Base-by-base conservation (phyloP, 768 basidiomycete genomes). In the Cantharellus cinnabarinus region DNA sequence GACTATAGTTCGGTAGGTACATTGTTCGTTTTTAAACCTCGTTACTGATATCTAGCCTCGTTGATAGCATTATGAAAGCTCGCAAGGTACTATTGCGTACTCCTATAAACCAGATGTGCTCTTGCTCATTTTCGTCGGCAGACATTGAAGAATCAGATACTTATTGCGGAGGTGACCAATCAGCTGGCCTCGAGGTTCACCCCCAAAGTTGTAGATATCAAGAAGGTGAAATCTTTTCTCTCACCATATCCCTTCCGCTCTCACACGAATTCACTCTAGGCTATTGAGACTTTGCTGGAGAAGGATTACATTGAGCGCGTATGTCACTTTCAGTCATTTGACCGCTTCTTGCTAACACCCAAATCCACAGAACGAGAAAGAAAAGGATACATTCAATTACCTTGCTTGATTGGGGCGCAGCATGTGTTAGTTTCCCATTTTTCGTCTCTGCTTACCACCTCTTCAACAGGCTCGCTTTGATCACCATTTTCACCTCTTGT, bases 241-340 rank as follows among this genome's bases (percentile, higher is more conserved):
- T 42, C 20, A n/a, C 10, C 2, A n/a, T 35, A 20, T 14, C 20
- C 3, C 3, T 41, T 41, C 10, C 52, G 34, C 29, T 60, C 2
- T 3, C 58, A 56, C 3, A 64, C 35, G 20, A 61, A 74, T 74
- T 60, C 72, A 71, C 3, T 67, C 72, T 41, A 62, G 62, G 87
- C 89, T 2, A 94, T 97, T 61, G 90, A 94, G 67, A 81, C 81
- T 10, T 73, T 98, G 20, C 74, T 97, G 54, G 94, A 97, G 73
- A 94, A 94, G 72, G 94, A 99, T 69, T 99, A 97, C 69, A 85
- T 99, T 65, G 93, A 98, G 67, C 83, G 94, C 39, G 84, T 89
- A 44, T 3, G 62, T 58, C 20, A 29, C 20, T 29, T n/a, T 34
- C 61, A 10, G 10, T 48, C n/a, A 5, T 38, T 40, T 41, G 5